These are phyloP conservation scores for Oryza brachyantha DNA, from an alignment of 176 grass and related monocot genomes.

Conservation along the genomic window DNA sequence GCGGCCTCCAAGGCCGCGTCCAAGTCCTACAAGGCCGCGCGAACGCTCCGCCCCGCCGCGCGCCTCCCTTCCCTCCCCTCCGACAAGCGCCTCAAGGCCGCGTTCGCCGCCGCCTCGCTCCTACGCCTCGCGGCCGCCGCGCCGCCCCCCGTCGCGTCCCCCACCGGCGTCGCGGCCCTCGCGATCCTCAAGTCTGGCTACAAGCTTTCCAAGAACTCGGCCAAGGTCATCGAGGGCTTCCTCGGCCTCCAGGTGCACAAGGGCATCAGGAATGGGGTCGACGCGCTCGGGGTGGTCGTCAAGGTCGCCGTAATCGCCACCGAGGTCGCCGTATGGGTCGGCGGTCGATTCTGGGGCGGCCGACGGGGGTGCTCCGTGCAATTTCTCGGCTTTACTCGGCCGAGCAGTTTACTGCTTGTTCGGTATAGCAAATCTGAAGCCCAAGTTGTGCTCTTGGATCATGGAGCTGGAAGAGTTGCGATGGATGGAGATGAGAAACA, in stretches of 20 bases:
- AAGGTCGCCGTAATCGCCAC: slow-evolving; percentile 56
- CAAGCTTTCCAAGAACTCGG: slow-evolving; percentile 70
- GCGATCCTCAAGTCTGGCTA: slow-evolving; percentile 67
- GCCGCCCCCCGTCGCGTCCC: slow-evolving; percentile 3
- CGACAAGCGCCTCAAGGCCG: slow-evolving; percentile 56
- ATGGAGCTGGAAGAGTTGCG: not conserved
- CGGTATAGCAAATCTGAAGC: not conserved
- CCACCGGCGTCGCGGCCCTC: slow-evolving; percentile 41
- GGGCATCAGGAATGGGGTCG: slow-evolving; percentile 58
- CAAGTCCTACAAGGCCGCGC: slow-evolving; percentile 78
- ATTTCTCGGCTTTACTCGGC: not conserved
- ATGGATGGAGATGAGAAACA: slow-evolving; percentile 25
- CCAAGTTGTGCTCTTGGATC: slow-evolving; percentile 6
- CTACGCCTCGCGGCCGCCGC: slow-evolving; percentile 50
- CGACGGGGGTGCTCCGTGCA: not conserved
- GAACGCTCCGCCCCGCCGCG: slow-evolving; percentile 41
- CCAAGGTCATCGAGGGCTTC: slow-evolving; percentile 80
- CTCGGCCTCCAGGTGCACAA: slow-evolving; percentile 81
- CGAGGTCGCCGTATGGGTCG: slow-evolving; percentile 58
- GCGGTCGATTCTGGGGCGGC: slow-evolving; percentile 22
- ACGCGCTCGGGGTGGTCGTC: slow-evolving; percentile 69
- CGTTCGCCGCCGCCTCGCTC: slow-evolving; percentile 53
- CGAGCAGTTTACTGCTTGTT: slow-evolving; percentile 1
- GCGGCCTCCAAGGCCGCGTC: slow-evolving; percentile 71
- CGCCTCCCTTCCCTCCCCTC: slow-evolving; percentile 28